Evolutionary conservation across 495 filamentous ascomycete genomes (phyloP).

Genomic region (Daldinia loculata): DNA sequence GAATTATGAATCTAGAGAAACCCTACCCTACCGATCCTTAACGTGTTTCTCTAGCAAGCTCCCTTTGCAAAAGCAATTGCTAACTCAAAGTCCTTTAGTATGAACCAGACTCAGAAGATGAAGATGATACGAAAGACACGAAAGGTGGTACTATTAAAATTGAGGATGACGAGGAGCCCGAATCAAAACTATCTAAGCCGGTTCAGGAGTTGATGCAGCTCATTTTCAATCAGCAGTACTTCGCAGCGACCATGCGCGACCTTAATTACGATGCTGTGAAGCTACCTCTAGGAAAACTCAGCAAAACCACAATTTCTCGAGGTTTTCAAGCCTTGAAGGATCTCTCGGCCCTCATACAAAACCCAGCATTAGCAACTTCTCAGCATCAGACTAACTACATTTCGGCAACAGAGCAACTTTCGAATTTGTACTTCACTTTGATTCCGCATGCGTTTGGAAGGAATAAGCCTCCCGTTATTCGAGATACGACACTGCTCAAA

Average conservation of each 20-base stretch:
- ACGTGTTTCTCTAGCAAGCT: background rate
- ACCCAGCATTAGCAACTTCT: conserved; percentile 54
- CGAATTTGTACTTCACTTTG: conserved; percentile 78
- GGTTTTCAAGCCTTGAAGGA: conserved; percentile 81
- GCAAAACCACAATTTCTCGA: conserved; percentile 72
- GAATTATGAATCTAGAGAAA: background rate
- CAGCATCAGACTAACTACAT: conserved; percentile 54
- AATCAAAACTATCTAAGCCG: conserved; percentile 65
- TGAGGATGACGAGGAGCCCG: conserved; percentile 47
- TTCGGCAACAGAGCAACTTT: conserved; percentile 64
- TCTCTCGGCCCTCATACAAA: conserved; percentile 68
- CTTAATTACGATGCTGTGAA: conserved; percentile 82
- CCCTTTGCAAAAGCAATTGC: conserved; percentile 37
- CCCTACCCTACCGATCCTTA: background rate
- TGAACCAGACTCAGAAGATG: conserved; percentile 68
- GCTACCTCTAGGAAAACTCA: conserved; percentile 83
- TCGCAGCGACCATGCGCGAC: conserved; percentile 68
- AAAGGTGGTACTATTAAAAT: conserved; percentile 31
- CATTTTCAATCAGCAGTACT: conserved; percentile 81
- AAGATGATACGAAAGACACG: conserved; percentile 49
- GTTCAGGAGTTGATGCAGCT: conserved; percentile 75
- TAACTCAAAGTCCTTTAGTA: conserved; percentile 51
- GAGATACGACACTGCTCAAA: conserved; percentile 63
- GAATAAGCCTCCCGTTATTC: conserved; percentile 72
- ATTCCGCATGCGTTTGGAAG: conserved; percentile 87